Percentiles rank a stretch among this genome's conserved stretches.
These are phyloP conservation scores for Auricularia sp. DNA, from an alignment of 768 basidiomycete genomes.

Conservation along the genomic window DNA sequence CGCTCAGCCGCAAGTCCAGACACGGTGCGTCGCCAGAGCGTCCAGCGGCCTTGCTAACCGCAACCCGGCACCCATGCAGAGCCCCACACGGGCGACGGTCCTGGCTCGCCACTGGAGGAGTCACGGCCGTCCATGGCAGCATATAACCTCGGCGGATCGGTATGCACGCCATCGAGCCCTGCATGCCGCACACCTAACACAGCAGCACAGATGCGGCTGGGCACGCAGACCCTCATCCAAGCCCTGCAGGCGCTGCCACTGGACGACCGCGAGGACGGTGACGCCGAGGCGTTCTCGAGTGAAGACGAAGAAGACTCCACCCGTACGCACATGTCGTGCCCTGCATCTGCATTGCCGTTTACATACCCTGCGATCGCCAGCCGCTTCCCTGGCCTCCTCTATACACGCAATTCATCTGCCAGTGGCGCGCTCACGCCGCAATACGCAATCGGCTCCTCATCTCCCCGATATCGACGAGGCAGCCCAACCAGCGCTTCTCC, in stretches of 20 bases:
- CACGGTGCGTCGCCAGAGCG: neutral
- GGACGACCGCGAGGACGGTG: constrained; percentile 58
- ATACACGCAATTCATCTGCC: constrained; percentile 84
- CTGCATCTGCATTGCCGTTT: neutral
- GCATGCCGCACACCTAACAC: neutral
- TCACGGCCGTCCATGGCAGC: neutral
- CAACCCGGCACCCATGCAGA: neutral
- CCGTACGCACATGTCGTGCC: neutral
- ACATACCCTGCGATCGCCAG: constrained; percentile 18
- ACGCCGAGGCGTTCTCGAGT: constrained; percentile 46
- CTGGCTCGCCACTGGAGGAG: neutral
- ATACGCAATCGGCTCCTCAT: neutral
- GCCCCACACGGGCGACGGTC: neutral
- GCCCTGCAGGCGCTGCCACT: constrained; percentile 79
- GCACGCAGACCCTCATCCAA: constrained; percentile 83
- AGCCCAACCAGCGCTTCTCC: neutral
- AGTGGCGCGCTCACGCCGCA: neutral
- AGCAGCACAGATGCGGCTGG: constrained; percentile 61
- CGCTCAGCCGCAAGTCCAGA: constrained; percentile 25
- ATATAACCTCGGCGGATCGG: neutral
- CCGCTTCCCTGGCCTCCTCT: constrained; percentile 58
- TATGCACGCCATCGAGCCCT: neutral
- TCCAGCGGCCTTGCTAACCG: neutral
- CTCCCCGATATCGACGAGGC: neutral
- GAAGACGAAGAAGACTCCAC: constrained; percentile 46